Evolutionary conservation across 2,329 filamentous ascomycete species (phyloP), one percentile per base, ranked within the genome.

Genomic region (Aureobasidium pullulans): DNA sequence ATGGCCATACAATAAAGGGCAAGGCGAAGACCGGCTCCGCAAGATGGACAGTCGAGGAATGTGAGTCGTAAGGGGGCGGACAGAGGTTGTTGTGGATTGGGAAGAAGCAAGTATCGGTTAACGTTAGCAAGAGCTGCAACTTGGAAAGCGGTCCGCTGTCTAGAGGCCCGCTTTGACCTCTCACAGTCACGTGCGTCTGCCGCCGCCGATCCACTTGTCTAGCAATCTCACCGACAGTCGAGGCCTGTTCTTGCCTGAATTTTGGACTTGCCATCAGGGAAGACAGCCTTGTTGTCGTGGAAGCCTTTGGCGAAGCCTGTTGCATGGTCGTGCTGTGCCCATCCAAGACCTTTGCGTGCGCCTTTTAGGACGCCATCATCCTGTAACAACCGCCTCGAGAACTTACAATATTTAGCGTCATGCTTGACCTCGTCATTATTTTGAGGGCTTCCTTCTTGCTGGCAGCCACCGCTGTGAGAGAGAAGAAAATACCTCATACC

Each of bases 401-500:
- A 61, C 49, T 44, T 57, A 47, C 13, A 10, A 28, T 32, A n/a
- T 50, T n/a, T 47, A 56, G 39, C 40, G 40, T 13, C n/a, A 57
- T 46, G 36, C 36, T 59, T 31, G 62, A 63, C 39, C 44, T 43
- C 31, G 57, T 61, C 15, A 47, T 58, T 40, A 31, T 59, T 10
- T 40, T 63, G 37, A 54, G 60, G 32, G 48, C 46, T 32, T 54
- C 52, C 16, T 63, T 62, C 36, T 44, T 62, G 47, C 19, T 56
- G 36, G 54, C 48, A 34, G 62, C 62, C 29, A 42, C 43, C 44
- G 43, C 60, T 15, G 62, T 63, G 47, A 62, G 62, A 39, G 15
- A 16, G 19, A 43, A 19, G 16, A 47, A 32, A 16, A 46, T 23
- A 37, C 34, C 11, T 8, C 16, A 13, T n/a, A 34, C n/a, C n/a